A percentile compares a stretch with the other conserved stretches of the same genome.
phyloP scores from a whole-genome alignment of 2,329 filamentous ascomycete species.

The Fusarium duplospermum region DNA sequence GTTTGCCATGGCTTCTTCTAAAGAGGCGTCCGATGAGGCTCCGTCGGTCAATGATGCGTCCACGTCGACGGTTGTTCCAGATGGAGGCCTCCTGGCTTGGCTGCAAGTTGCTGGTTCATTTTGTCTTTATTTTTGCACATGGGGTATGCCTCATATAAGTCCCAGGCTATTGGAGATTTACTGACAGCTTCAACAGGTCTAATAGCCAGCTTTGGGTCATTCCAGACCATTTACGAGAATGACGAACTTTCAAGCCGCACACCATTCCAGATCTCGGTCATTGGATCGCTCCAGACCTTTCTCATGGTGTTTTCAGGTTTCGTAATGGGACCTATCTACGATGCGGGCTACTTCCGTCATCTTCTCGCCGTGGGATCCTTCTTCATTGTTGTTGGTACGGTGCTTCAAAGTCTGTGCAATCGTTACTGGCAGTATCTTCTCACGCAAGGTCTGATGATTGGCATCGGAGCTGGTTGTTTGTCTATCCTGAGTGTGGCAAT shows the following conservation, averaged over 20 bases:
- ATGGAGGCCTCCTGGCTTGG: slow-evolving; percentile 37
- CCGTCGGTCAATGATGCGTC: not conserved
- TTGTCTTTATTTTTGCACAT: slow-evolving; percentile 40
- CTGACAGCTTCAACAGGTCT: slow-evolving; percentile 1
- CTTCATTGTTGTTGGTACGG: slow-evolving; percentile 31
- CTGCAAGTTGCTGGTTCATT: slow-evolving; percentile 38
- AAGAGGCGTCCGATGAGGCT: not conserved
- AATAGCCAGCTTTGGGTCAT: slow-evolving; percentile 39
- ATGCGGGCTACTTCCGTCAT: slow-evolving; percentile 35
- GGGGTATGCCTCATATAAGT: slow-evolving; percentile 26
- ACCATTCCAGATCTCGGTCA: slow-evolving; percentile 38
- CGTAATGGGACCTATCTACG: slow-evolving; percentile 35
- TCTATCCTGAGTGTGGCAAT: slow-evolving; percentile 82
- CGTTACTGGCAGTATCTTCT: slow-evolving; percentile 85
- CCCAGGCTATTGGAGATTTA: too few species aligned
- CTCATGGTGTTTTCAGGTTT: slow-evolving; percentile 41
- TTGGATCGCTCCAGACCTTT: slow-evolving; percentile 36
- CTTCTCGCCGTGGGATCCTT: slow-evolving; percentile 23
- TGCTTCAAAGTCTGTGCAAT: slow-evolving; percentile 33
- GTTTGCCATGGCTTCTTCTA: not conserved
- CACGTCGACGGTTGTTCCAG: not conserved
- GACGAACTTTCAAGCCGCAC: slow-evolving; percentile 2
- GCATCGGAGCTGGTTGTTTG: slow-evolving; percentile 77
- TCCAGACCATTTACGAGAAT: slow-evolving; percentile 42
- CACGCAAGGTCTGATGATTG: slow-evolving; percentile 77